These are phyloP conservation scores for Kwoniella dejecticola DNA, from an alignment of 768 basidiomycete species.

Conservation along the genomic window DNA sequence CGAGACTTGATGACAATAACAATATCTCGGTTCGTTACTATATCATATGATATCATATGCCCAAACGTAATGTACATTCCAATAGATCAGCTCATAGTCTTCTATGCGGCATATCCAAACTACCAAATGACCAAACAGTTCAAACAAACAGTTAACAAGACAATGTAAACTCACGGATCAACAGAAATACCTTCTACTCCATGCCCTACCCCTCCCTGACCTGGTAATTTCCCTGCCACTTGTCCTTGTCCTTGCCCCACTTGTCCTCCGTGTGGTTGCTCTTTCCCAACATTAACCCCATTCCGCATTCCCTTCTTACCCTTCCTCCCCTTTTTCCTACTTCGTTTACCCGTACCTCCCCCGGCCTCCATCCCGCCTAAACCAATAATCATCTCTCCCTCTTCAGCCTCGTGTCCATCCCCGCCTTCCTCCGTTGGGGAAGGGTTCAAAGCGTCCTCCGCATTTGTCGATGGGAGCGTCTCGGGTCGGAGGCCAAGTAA, in stretches of 20 bases:
- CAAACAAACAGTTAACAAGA: no score
- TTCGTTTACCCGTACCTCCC: not conserved
- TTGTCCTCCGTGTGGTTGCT: not conserved
- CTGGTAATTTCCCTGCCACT: not conserved
- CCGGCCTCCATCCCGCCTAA: slow-evolving; percentile 4
- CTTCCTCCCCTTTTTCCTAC: slow-evolving; percentile 17
- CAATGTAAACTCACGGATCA: slow-evolving; percentile 42
- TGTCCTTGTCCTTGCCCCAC: not conserved
- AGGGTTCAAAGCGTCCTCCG: slow-evolving; percentile 29
- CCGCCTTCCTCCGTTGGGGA: no score
- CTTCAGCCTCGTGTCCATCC: slow-evolving; percentile 14
- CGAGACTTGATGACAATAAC: slow-evolving; percentile 52
- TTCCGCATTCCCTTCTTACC: slow-evolving; percentile 32
- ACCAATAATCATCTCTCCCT: slow-evolving; percentile 15
- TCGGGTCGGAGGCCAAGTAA: slow-evolving; percentile 47
- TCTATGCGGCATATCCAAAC: not conserved
- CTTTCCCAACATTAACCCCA: no score
- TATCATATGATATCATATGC: not conserved
- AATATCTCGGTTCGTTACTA: slow-evolving; percentile 54
- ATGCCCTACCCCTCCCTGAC: slow-evolving; percentile 4
- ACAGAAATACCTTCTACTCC: slow-evolving; percentile 25
- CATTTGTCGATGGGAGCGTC: slow-evolving; percentile 44
- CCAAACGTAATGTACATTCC: no score
- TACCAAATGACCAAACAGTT: no score
- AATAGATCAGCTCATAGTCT: not conserved